phyloP scores from a whole-genome alignment of 495 filamentous ascomycete species.

The Podospora pseudopauciseta region DNA sequence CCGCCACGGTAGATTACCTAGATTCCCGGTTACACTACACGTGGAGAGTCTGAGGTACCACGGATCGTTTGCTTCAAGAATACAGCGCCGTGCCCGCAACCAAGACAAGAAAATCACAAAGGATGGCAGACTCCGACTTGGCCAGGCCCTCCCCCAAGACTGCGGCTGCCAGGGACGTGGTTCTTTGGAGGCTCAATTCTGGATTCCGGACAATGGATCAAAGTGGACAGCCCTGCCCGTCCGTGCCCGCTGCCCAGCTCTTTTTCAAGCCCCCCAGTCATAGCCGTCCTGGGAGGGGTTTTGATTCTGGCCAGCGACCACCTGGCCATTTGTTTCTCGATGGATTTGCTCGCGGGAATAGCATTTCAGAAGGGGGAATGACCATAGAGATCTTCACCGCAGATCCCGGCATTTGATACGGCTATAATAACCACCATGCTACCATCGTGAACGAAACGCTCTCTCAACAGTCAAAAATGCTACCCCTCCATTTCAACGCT shows the following conservation, averaged over 20 bases:
- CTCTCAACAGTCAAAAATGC: not conserved
- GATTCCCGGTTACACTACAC: not conserved
- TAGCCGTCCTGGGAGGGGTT: not conserved
- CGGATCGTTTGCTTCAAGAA: no score
- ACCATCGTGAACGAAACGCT: not conserved
- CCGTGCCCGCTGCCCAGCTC: no score
- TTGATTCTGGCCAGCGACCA: not conserved
- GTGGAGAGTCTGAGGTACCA: not conserved
- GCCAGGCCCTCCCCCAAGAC: not conserved
- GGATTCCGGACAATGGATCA: not conserved
- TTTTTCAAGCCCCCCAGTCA: not conserved
- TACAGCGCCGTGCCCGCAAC: no score
- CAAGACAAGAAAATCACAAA: no score
- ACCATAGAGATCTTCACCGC: constrained; percentile 13
- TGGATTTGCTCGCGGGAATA: constrained; percentile 4
- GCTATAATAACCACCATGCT: not conserved
- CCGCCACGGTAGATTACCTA: not conserved
- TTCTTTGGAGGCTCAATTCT: not conserved
- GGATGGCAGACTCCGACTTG: not conserved
- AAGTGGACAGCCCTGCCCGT: no score
- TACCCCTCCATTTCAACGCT: constrained; percentile 1
- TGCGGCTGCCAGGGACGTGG: constrained; percentile 5
- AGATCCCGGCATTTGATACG: constrained; percentile 12
- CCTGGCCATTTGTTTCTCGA: not conserved
- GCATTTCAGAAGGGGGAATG: constrained; percentile 9